phyloP scores from a whole-genome alignment of 2,329 filamentous ascomycete species.

The Aspergillus uvarum region DNA sequence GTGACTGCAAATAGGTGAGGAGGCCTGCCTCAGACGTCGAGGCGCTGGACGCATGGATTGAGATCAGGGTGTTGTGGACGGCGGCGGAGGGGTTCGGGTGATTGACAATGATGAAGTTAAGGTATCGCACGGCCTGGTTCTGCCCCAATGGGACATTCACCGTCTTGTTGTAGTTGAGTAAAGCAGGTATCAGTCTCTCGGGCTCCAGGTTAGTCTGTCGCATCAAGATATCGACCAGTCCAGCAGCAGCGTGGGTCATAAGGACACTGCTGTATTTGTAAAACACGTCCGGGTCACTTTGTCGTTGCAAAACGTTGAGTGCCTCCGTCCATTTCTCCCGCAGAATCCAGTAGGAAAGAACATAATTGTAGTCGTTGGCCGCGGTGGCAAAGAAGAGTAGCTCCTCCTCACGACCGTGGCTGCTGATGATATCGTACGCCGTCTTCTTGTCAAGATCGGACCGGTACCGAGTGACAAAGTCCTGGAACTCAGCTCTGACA shows the following conservation, averaged over 20 bases:
- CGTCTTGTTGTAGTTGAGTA: conserved; percentile 85
- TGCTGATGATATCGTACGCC: conserved; percentile 92
- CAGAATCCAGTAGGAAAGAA: conserved; percentile 95
- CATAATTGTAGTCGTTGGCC: conserved; percentile 89
- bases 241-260: conserved; percentile 81
- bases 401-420: conserved; percentile 90
- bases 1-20: conserved; percentile 83
- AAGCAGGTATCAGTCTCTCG: conserved; percentile 83
- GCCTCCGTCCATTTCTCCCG: conserved; percentile 88
- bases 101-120: conserved; percentile 85
- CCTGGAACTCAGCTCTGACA: conserved; percentile 77
- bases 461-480: conserved; percentile 84
- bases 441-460: conserved; percentile 85
- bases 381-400: conserved; percentile 86
- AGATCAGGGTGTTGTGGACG: conserved; percentile 94
- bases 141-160: conserved; percentile 65
- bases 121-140: conserved; percentile 91
- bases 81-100: conserved; percentile 77
- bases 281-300: conserved; percentile 88
- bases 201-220: conserved; percentile 81
- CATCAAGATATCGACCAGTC: conserved; percentile 94
- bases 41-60: conserved; percentile 85
- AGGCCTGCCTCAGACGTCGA: conserved; percentile 82
- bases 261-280: conserved; percentile 97
- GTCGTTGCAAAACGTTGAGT: conserved; percentile 83